Evolutionary conservation across 1,139 yeast genomes (phyloP).

Genomic region (Candida gigantensis): DNA sequence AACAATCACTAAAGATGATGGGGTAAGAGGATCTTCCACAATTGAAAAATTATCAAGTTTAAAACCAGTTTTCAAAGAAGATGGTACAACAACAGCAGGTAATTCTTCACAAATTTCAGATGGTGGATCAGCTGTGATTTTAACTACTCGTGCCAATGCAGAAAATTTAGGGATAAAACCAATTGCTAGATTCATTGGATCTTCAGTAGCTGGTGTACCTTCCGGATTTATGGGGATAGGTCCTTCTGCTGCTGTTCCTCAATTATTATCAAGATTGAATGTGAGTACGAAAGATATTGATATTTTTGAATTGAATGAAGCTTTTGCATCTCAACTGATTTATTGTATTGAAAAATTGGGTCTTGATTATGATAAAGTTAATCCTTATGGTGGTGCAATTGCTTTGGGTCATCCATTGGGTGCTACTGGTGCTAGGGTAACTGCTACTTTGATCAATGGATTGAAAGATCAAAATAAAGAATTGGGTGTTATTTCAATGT

Average conservation of each 20-base stretch:
- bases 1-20: conserved; percentile 30
- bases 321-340: conserved; percentile 43
- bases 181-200: conserved; percentile 41
- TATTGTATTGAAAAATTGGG: conserved; percentile 34
- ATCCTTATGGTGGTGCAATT: conserved; percentile 46
- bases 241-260: conserved; percentile 41
- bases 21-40: conserved; percentile 29
- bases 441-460: conserved; percentile 36
- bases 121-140: conserved; percentile 43
- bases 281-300: conserved; percentile 31
- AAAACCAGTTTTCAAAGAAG: conserved; percentile 35
- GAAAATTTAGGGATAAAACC: conserved; percentile 35
- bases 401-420: conserved; percentile 47
- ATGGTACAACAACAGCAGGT: conserved; percentile 44
- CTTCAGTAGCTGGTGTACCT: conserved; percentile 39
- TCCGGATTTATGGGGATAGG: conserved; percentile 42
- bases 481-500: conserved; percentile 42
- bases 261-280: conserved; percentile 26
- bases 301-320: conserved; percentile 42
- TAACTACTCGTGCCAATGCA: conserved; percentile 38
- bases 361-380: conserved; percentile 32
- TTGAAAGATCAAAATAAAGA: conserved; percentile 29
- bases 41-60: conserved; percentile 30
- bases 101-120: conserved; percentile 45
- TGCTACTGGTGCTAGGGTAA: conserved; percentile 40